Evolutionary conservation across 441 rosid genomes (phyloP).

Genomic region (Corymbia citriodora): DNA sequence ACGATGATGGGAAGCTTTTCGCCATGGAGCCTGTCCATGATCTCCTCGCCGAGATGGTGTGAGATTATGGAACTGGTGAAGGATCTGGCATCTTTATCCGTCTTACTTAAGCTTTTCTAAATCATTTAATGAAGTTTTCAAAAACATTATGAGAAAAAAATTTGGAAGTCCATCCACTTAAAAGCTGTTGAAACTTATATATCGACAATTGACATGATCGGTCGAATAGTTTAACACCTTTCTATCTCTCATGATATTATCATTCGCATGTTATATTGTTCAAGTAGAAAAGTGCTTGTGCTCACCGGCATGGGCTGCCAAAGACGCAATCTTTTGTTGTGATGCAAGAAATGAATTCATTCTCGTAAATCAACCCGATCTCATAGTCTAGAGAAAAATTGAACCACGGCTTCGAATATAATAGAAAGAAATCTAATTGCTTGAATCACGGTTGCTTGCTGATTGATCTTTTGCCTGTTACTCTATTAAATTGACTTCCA

Average conservation of each 20-base stretch:
- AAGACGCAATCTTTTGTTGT: not conserved
- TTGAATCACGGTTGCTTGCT: not conserved
- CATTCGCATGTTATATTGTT: no score
- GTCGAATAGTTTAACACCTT: no score
- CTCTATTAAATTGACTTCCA: not conserved
- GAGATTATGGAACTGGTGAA: slow-evolving; percentile 1
- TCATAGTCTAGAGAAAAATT: not conserved
- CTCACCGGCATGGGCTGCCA: not conserved
- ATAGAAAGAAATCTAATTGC: not conserved
- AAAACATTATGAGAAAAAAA: no score
- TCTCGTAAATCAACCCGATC: not conserved
- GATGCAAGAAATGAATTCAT: not conserved
- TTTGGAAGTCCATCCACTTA: no score
- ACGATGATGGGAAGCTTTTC: not conserved
- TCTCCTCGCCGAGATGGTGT: not conserved
- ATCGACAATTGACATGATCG: no score
- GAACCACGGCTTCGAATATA: not conserved
- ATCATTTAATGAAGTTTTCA: no score
- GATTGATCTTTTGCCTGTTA: not conserved
- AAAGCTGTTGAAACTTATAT: no score
- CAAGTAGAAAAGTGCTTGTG: not conserved
- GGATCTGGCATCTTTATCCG: not conserved
- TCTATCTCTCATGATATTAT: no score
- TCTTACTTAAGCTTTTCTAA: no score
- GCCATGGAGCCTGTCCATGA: slow-evolving; percentile 2